Conservation (phyloP, 1,284 basidiomycete genomes). For the Pseudozyma sp. region DNA sequence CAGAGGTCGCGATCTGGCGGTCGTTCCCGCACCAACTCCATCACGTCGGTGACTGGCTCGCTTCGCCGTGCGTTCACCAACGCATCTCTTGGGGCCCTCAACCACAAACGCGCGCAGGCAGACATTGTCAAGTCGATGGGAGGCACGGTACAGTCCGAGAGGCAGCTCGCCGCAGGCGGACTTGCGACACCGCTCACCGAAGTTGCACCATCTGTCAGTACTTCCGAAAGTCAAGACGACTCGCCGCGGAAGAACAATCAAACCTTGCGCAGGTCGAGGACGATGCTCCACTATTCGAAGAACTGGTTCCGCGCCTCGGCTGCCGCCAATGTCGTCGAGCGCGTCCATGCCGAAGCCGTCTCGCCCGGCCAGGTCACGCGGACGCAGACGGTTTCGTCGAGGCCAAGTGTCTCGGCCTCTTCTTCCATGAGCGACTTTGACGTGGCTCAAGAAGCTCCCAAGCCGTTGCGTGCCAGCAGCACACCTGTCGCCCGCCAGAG, state of each 20-base stretch:
- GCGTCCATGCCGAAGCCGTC: constrained; percentile 28
- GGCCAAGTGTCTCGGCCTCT: constrained; percentile 2
- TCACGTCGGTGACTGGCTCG: constrained; percentile 42
- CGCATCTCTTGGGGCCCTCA: constrained; percentile 20
- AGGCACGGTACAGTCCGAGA: constrained; percentile 27
- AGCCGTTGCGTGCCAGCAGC: constrained; percentile 29
- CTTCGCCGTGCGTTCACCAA: constrained; percentile 43
- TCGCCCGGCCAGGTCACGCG: constrained; percentile 2
- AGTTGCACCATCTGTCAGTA: constrained; percentile 1
- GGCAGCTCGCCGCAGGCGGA: constrained; percentile 21
- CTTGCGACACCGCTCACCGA: constrained; percentile 25
- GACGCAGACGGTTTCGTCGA: constrained; percentile 7
- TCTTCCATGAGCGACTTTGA: constrained; percentile 5
- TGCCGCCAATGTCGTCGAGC: constrained; percentile 33
- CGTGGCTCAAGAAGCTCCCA: constrained; percentile 1
- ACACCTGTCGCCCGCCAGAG: constrained; percentile 23
- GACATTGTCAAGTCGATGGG: constrained; percentile 26
- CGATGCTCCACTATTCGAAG: constrained; percentile 43
- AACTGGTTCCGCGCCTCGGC: constrained; percentile 44
- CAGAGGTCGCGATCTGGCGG: constrained; percentile 13
- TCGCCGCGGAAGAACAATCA: constrained; percentile 20
- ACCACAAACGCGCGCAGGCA: constrained; percentile 31
- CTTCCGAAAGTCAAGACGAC: background rate
- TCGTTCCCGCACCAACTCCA: constrained; percentile 38
- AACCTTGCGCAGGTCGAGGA: constrained; percentile 45